phyloP scores from a whole-genome alignment of 495 filamentous ascomycete species.

The Xylaria castorea region DNA sequence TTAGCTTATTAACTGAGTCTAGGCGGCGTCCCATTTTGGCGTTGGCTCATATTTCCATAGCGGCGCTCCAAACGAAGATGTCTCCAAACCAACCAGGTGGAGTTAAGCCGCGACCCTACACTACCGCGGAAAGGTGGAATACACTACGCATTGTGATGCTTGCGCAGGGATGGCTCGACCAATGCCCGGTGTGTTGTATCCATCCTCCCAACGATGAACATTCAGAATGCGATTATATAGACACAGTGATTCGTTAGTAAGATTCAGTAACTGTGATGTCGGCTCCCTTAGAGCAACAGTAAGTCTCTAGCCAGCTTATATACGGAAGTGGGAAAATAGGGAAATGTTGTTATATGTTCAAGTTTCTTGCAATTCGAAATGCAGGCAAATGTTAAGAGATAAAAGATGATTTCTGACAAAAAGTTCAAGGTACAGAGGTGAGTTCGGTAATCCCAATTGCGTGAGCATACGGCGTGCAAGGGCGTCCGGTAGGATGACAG shows the following conservation, averaged over 20 bases:
- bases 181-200: neutral
- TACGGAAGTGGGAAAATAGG: neutral
- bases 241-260: slow-evolving; percentile 1
- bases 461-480: slow-evolving; percentile 6
- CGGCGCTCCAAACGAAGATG: slow-evolving; percentile 15
- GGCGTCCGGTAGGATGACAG: neutral
- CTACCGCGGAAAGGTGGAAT: slow-evolving; percentile 2
- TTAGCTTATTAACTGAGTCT: neutral
- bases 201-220: neutral
- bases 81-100: slow-evolving; percentile 18
- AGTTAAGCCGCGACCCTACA: neutral
- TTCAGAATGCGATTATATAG: neutral
- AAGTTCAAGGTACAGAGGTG: neutral
- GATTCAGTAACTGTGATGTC: neutral
- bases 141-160: slow-evolving; percentile 18
- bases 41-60: slow-evolving; percentile 4
- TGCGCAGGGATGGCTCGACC: slow-evolving; percentile 3
- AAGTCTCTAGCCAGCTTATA: neutral
- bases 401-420: neutral
- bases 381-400: neutral
- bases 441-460: neutral
- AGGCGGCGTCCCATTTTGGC: slow-evolving; percentile 13
- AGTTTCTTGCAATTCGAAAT: neutral
- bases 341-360: neutral
- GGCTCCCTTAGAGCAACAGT: neutral